Evolutionary conservation across 345 rosid genomes (phyloP).

Genomic region (Geranium brycei): DNA sequence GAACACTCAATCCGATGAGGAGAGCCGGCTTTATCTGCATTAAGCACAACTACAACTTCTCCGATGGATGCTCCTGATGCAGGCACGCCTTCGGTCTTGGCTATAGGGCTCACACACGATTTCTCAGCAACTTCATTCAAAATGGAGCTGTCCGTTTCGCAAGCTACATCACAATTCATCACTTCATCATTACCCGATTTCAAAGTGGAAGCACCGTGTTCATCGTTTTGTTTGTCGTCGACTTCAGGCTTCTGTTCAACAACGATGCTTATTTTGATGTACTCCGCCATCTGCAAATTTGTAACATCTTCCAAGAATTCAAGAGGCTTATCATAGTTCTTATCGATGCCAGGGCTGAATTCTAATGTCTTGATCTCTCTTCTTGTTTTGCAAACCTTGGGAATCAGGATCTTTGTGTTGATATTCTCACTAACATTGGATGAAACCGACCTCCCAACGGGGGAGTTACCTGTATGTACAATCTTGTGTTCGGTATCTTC

Average conservation of each 20-base stretch:
- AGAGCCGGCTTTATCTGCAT: slow-evolving; percentile 9
- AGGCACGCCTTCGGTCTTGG: slow-evolving; percentile 3
- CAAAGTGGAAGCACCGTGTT: background rate
- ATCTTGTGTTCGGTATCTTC: background rate
- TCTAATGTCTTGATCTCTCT: slow-evolving; percentile 10
- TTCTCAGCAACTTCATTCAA: slow-evolving; percentile 4
- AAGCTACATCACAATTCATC: slow-evolving; percentile 8
- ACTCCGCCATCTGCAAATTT: background rate
- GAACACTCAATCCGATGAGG: background rate
- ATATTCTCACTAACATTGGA: slow-evolving; percentile 7
- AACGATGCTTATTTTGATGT: background rate
- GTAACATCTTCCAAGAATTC: background rate
- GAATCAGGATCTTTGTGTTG: slow-evolving; percentile 3
- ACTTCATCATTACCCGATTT: slow-evolving; percentile 4
- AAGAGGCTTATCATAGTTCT: background rate
- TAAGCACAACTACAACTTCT: slow-evolving; percentile 5
- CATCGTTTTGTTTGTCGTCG: background rate
- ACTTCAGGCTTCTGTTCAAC: slow-evolving; percentile 4
- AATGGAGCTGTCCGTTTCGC: slow-evolving; percentile 2
- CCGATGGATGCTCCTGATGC: slow-evolving; percentile 2
- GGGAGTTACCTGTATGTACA: too few relatives aligned
- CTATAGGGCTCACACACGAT: slow-evolving; percentile 1
- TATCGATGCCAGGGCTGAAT: slow-evolving; percentile 6
- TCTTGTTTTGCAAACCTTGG: slow-evolving; percentile 1
- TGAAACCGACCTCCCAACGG: slow-evolving; percentile 5